Percentiles rank a stretch among this genome's conserved stretches.
Conservation (phyloP, 345 rosid genomes). For the Tarenaya hassleriana region DNA sequence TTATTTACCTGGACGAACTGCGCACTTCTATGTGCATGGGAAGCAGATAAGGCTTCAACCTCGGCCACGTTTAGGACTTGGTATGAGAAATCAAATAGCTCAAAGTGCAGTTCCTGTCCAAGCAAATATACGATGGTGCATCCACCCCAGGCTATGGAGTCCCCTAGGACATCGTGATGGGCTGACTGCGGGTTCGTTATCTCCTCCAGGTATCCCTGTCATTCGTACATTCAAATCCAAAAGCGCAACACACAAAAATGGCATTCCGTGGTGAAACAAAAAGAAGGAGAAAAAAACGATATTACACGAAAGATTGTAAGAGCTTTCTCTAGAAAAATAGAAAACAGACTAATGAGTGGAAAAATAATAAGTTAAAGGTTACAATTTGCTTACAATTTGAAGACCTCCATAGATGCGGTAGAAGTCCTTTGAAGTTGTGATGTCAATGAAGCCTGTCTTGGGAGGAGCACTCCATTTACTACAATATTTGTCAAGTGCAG, state of each 20-base stretch:
- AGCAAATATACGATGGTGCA: slow-evolving; percentile 93
- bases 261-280: neutral
- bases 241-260: no score
- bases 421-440: slow-evolving; percentile 93
- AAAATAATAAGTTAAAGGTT: slow-evolving; percentile 11
- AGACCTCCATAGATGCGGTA: slow-evolving; percentile 94
- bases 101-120: slow-evolving; percentile 96
- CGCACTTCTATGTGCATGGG: slow-evolving; percentile 48
- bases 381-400: slow-evolving; percentile 61
- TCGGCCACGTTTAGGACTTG: slow-evolving; percentile 96
- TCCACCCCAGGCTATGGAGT: slow-evolving; percentile 97
- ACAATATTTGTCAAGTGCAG: slow-evolving; percentile 88
- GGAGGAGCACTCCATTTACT: slow-evolving; percentile 96
- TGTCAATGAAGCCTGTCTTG: slow-evolving; percentile 91
- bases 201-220: slow-evolving; percentile 90
- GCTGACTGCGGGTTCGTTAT: slow-evolving; percentile 38
- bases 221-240: slow-evolving; percentile 16
- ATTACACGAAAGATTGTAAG: neutral
- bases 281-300: no score
- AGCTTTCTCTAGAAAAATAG: neutral
- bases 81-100: slow-evolving; percentile 91
- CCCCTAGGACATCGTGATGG: slow-evolving; percentile 69
- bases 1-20: slow-evolving; percentile 54
- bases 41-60: slow-evolving; percentile 65
- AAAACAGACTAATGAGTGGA: neutral